These are phyloP conservation scores for Trichosporon inkin DNA, from an alignment of 1,284 basidiomycete species.

Conservation along the genomic window DNA sequence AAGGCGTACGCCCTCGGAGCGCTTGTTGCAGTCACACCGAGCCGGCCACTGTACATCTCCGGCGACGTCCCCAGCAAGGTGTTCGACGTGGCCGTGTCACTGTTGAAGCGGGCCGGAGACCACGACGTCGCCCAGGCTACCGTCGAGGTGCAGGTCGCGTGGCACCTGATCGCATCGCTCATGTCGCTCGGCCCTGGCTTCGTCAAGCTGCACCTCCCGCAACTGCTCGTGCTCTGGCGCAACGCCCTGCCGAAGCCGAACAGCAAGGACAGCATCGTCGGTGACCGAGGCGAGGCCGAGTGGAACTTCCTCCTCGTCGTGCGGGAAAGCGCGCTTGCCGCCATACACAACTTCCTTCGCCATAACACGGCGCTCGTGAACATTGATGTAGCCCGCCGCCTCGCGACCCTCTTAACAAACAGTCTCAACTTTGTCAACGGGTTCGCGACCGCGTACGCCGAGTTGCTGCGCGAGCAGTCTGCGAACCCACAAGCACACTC, in stretches of 20 bases:
- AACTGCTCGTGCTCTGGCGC: constrained; percentile 90
- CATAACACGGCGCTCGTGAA: constrained; percentile 78
- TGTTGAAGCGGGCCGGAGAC: constrained; percentile 85
- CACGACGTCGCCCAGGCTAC: constrained; percentile 78
- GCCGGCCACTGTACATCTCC: constrained; percentile 87
- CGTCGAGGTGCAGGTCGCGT: constrained; percentile 88
- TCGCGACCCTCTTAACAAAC: constrained; percentile 82
- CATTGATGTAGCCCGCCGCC: constrained; percentile 81
- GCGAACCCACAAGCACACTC: constrained; percentile 40
- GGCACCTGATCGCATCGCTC: constrained; percentile 84
- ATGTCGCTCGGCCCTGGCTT: constrained; percentile 93
- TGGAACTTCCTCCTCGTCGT: constrained; percentile 92
- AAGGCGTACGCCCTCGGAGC: constrained; percentile 85
- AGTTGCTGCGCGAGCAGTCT: constrained; percentile 48
- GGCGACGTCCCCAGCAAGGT: constrained; percentile 89
- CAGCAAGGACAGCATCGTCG: constrained; percentile 68
- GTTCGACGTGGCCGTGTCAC: constrained; percentile 81
- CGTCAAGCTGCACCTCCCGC: constrained; percentile 83
- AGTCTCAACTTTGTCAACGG: constrained; percentile 80
- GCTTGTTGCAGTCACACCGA: constrained; percentile 77
- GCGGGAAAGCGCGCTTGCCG: constrained; percentile 82
- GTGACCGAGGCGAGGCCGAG: constrained; percentile 67
- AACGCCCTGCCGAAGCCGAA: constrained; percentile 94
- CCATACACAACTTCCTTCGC: constrained; percentile 79
- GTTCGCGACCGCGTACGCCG: constrained; percentile 52